Base-by-base conservation (phyloP, 2,329 filamentous ascomycete genomes). In the Aspergillus latus region DNA sequence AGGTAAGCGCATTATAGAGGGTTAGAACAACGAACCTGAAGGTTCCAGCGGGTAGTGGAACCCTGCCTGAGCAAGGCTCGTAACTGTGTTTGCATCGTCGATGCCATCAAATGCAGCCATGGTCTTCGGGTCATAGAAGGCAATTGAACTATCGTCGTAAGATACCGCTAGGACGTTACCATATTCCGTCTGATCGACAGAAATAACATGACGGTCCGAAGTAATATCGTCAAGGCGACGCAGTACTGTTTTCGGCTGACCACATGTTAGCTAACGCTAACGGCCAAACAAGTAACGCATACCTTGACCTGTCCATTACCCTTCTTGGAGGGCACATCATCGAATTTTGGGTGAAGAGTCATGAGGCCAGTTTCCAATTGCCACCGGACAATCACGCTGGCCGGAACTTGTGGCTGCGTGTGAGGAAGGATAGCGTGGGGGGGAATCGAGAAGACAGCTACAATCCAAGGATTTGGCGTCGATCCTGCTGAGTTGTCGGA, bases 381-480 rank as follows among this genome's bases (percentile, higher is more conserved):
- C 93, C 93, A 97, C 59, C 88, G 84, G 60, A 91, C 87, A 59
- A 97, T 80, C 40, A 92, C 83, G 63, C 87, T 96, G 63, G 88
- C 85, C 0, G 84, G 78, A 32, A 86, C 84, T 61, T 87, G 84
- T 42, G 82, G 80, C 52, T 83, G 86, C 30, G 86, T 80, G 30
- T 80, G 80, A 52, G 75, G 75, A 51, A 74, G 75, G 62, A 77
- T 79, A 54, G 78, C 76, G 60, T 74, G 73, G 53, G 80, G 81
- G 51, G 82, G 72, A 66, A 82, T 82, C 8, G 88, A 88, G 58
- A 91, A 90, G 30, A 92, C 82, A 0, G 88, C 87, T 34, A 96
- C 71, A 16, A 97, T 80, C 37, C 87, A 83, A 0, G 86, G 84
- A 36, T 82, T 52, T 69, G 77, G 60, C 75, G 82, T 80, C 63